Evolutionary conservation across 495 filamentous ascomycete species (phyloP).

Genomic region (Aspergillus indologenus): DNA sequence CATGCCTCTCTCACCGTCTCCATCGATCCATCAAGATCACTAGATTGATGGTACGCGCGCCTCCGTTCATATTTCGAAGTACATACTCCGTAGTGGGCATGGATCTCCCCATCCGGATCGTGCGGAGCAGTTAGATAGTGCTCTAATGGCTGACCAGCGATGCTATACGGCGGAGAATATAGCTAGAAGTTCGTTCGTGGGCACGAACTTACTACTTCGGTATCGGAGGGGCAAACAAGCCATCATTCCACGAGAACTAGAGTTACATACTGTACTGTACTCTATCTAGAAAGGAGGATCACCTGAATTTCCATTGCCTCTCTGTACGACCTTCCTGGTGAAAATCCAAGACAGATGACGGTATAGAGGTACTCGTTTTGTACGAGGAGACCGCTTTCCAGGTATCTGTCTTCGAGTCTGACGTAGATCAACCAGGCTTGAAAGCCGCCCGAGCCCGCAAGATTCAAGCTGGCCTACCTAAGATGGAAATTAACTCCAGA

Average conservation of each 20-base stretch:
- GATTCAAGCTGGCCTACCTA: slow-evolving; percentile 1
- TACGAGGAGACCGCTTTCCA: background rate
- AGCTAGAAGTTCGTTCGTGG: background rate
- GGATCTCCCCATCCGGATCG: background rate
- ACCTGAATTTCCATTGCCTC: background rate
- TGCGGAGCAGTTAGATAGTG: slow-evolving; percentile 3
- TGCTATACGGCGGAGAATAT: background rate
- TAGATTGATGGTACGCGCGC: slow-evolving; percentile 10
- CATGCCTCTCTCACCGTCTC: slow-evolving; percentile 6
- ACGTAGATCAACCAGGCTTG: slow-evolving; percentile 5
- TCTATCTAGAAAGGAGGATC: background rate
- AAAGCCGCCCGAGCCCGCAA: slow-evolving; percentile 1
- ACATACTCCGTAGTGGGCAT: background rate
- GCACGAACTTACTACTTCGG: background rate
- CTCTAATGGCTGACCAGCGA: background rate
- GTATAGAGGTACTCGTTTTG: background rate
- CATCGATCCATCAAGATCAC: slow-evolving; percentile 1
- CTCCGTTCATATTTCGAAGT: slow-evolving; percentile 5
- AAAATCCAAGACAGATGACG: background rate
- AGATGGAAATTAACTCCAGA: slow-evolving; percentile 11
- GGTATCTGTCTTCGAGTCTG: background rate
- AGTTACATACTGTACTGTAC: background rate
- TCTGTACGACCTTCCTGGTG: background rate
- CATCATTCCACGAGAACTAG: background rate
- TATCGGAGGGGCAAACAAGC: background rate